Percentiles rank a stretch among this genome's conserved stretches.
These are phyloP conservation scores for Aureobasidium melanogenum DNA, from an alignment of 2,329 filamentous ascomycete species.

Conservation along the genomic window DNA sequence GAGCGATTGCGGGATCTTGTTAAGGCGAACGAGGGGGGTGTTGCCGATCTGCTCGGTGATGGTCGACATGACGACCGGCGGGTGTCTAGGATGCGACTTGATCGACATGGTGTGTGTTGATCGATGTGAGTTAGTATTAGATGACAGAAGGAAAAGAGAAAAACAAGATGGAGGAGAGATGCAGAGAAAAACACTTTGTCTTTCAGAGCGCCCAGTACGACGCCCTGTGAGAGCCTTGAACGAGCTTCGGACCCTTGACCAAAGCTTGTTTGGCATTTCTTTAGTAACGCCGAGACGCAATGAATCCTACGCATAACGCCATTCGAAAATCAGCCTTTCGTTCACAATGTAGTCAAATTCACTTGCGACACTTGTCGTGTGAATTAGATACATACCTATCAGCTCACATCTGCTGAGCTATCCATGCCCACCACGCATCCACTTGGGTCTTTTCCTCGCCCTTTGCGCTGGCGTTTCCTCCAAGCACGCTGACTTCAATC, in stretches of 20 bases:
- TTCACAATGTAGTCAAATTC: not conserved
- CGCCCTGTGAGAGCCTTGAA: not conserved
- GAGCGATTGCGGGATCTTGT: constrained; percentile 83
- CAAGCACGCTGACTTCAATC: constrained; percentile 65
- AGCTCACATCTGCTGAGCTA: constrained; percentile 61
- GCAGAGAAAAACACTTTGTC: not conserved
- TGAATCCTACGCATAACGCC: not conserved
- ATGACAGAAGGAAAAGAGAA: not conserved
- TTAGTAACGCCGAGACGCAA: constrained; percentile 1
- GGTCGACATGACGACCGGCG: constrained; percentile 51
- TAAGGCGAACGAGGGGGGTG: constrained; percentile 79
- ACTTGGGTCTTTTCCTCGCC: constrained; percentile 50
- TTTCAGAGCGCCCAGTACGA: not conserved
- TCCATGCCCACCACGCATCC: constrained; percentile 85
- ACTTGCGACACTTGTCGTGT: not conserved
- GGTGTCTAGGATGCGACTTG: constrained; percentile 40
- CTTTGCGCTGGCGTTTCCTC: constrained; percentile 60
- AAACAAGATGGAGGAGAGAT: not conserved
- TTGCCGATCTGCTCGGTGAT: constrained; percentile 66
- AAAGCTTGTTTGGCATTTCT: constrained; percentile 5
- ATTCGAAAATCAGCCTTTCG: not conserved
- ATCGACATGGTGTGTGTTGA: constrained; percentile 35
- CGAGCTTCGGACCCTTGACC: not conserved
- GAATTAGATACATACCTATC: not conserved
- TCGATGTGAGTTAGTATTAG: not conserved